phyloP scores from a whole-genome alignment of 2,329 filamentous ascomycete genomes.

The Blastomyces parvus region DNA sequence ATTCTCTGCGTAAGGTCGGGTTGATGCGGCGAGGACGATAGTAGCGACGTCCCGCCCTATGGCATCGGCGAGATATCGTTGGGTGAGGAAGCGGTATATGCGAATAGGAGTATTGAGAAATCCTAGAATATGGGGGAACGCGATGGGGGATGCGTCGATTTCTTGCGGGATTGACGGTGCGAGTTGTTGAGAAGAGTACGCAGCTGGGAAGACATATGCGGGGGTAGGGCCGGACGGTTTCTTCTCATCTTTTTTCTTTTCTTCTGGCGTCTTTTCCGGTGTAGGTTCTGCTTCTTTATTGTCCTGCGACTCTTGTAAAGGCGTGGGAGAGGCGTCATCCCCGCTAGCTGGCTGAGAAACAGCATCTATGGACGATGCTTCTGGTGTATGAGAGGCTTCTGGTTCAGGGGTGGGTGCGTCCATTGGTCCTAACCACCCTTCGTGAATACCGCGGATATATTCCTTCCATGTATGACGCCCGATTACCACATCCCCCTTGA shows the following conservation, averaged over 20 bases:
- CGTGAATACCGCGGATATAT: conserved; percentile 84
- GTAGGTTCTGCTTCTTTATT: conserved; percentile 43
- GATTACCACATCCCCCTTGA: conserved; percentile 76
- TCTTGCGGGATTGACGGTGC: conserved; percentile 58
- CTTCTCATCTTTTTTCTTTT: conserved; percentile 40
- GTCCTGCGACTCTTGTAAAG: conserved; percentile 33
- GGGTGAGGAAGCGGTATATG: conserved; percentile 78
- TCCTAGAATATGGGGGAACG: conserved; percentile 82
- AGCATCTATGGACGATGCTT: conserved; percentile 14
- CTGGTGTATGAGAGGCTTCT: conserved; percentile 17
- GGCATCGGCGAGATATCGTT: conserved; percentile 69
- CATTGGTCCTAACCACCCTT: conserved; percentile 88
- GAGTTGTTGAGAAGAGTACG: conserved; percentile 59
- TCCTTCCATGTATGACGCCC: conserved; percentile 96
- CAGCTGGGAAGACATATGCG: conserved; percentile 62
- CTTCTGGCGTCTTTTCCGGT: conserved; percentile 13
- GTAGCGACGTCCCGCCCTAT: conserved; percentile 82
- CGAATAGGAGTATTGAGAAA: conserved; percentile 84
- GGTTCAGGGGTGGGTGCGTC: conserved; percentile 35
- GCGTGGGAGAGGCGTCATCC: conserved; percentile 20
- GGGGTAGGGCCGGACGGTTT: conserved; percentile 51
- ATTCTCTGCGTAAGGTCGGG: conserved; percentile 32
- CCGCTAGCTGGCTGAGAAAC: neutral
- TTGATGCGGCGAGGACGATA: conserved; percentile 55
- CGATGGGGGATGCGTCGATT: conserved; percentile 65